Conservation (phyloP, 345 rosid species). For the Eucalyptus brandiana region DNA sequence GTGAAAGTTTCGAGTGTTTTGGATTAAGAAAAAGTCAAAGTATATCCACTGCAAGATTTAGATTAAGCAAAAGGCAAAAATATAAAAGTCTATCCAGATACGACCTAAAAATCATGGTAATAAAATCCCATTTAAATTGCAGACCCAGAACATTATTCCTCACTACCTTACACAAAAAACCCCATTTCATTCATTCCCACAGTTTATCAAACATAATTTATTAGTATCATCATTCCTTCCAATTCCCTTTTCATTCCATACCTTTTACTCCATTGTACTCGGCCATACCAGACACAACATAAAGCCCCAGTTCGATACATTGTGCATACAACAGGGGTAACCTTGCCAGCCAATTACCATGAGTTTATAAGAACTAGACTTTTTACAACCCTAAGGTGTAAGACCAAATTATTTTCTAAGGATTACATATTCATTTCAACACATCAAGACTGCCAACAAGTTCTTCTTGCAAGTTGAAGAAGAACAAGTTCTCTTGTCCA, state of each 20-base stretch:
- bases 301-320: background rate
- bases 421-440: background rate
- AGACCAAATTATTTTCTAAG: background rate
- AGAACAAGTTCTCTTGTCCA: background rate
- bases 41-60: background rate
- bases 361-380: background rate
- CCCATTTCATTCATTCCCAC: background rate
- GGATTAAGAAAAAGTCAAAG: background rate
- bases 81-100: background rate
- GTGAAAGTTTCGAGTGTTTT: background rate
- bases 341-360: background rate
- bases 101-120: background rate
- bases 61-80: background rate
- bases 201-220: background rate
- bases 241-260: background rate
- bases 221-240: background rate
- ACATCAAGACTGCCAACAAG: background rate
- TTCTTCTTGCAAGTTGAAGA: background rate
- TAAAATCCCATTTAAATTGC: background rate
- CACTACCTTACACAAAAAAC: background rate
- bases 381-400: background rate
- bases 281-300: background rate
- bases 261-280: background rate
- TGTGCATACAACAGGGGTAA: background rate
- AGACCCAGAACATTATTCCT: background rate